Evolutionary conservation across 2,329 filamentous ascomycete genomes (phyloP), one percentile per base, ranked within the genome.

Genomic region (Knufia fluminis): DNA sequence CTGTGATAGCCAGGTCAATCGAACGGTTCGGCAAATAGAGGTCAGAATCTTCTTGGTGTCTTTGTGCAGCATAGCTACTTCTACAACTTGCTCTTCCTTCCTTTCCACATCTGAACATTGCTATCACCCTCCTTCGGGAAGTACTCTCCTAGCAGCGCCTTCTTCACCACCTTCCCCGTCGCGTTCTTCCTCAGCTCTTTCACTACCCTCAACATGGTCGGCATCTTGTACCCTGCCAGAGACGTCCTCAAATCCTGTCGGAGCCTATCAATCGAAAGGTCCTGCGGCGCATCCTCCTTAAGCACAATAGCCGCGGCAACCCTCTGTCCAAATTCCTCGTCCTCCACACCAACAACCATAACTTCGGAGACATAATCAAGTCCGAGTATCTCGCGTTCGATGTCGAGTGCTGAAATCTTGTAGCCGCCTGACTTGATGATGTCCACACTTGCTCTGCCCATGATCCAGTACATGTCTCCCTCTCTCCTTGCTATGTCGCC

Each of bases 351-450:
- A 1, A 74, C 69, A 1, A 74, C 68, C 64, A 71, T 71, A 8
- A 66, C 70, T 59, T 75, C 72, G 9, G 66, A 60, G 26, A 73
- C 61, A 46, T 73, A 70, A 2, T 64, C 63, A 40, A 74, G 57
- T 1, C 62, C 62, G 10, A 74, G 59, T 26, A 73, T 63, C 54
- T 75, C 69, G 6, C 70, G 62, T 57, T 74, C 72, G 41, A 74
- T 69, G 28, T 74, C 72, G 1, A 73, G 59, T 3, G 71, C 71
- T 1, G 66, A 71, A 42, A 74, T 70, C 59, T 74, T 75, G 55
- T 74, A 73, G 0, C 71, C 72, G 4, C 71, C 71, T 3, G 66
- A 68, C 54, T 75, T 74, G 56, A 76, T 70, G 23, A 74, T 72
- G 52, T 73, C 71, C 8, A 71, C 60, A 17, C 64, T 68, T 3